Conservation (phyloP, 106 monocot genomes). For the Iris macrosiphon region DNA sequence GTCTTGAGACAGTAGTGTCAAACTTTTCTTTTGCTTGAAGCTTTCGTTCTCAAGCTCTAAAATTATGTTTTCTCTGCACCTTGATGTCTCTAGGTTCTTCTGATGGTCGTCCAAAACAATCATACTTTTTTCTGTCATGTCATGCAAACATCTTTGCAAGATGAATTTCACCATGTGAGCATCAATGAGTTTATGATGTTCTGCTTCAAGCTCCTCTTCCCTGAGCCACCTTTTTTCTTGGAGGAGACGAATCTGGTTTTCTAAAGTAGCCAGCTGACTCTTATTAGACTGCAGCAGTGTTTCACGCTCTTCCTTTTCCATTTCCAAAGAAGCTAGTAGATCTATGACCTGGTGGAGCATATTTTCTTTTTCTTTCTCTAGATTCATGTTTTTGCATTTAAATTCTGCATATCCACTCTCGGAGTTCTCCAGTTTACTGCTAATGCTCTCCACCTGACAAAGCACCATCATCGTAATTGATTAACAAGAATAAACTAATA, state of each 20-base stretch:
- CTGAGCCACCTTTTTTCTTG: conserved; percentile 24
- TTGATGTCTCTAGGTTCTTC: conserved; percentile 22
- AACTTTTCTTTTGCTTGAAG: conserved; percentile 19
- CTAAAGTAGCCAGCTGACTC: conserved; percentile 11
- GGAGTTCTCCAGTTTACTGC: conserved; percentile 24
- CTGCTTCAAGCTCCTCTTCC: conserved; percentile 38
- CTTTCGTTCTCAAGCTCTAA: conserved; percentile 39
- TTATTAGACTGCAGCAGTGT: conserved; percentile 6
- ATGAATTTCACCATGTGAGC: conserved; percentile 39
- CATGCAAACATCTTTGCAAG: conserved; percentile 39
- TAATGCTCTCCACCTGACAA: conserved; percentile 47
- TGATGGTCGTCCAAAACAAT: conserved; percentile 25
- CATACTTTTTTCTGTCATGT: conserved; percentile 39
- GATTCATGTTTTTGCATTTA: conserved; percentile 27
- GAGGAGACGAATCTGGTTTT: conserved; percentile 25
- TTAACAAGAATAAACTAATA: too few relatives aligned
- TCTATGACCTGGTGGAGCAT: conserved; percentile 26
- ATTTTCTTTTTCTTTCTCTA: conserved; percentile 29
- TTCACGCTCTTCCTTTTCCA: conserved; percentile 28
- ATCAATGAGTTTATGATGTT: conserved; percentile 34
- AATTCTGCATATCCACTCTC: conserved; percentile 29
- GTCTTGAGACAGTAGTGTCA: conserved; percentile 16
- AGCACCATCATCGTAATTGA: too few relatives aligned
- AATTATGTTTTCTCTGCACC: conserved; percentile 22
- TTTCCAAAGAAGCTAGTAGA: conserved; percentile 19